Evolutionary conservation across 768 basidiomycete genomes (phyloP).

Genomic region (Agrocybe praecox): DNA sequence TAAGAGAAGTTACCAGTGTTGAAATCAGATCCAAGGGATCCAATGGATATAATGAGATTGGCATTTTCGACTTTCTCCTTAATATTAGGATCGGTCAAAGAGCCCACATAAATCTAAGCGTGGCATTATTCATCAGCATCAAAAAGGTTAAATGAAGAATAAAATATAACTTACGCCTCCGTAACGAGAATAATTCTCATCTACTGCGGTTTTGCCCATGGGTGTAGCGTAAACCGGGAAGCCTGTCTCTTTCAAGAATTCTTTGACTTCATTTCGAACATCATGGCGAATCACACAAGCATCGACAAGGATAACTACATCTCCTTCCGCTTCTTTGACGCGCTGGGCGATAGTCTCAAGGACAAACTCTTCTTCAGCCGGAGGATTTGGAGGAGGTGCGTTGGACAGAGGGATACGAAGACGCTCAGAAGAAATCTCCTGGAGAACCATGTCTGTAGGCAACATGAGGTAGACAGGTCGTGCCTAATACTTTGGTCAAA

Average conservation of each 20-base stretch:
- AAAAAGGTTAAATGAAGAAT: no score
- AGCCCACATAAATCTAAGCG: slow-evolving; percentile 73
- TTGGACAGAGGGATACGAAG: slow-evolving; percentile 62
- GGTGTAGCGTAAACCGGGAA: slow-evolving; percentile 77
- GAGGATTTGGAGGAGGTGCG: slow-evolving; percentile 52
- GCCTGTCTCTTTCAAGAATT: slow-evolving; percentile 63
- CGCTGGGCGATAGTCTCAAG: slow-evolving; percentile 70
- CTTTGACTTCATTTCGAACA: slow-evolving; percentile 60
- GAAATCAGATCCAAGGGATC: slow-evolving; percentile 74
- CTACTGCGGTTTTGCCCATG: slow-evolving; percentile 82
- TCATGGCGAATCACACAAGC: slow-evolving; percentile 80
- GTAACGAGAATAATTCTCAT: slow-evolving; percentile 71
- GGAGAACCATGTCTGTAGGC: slow-evolving; percentile 79
- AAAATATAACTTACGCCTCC: slow-evolving; percentile 67
- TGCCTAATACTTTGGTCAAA: slow-evolving; percentile 41
- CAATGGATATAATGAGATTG: slow-evolving; percentile 76
- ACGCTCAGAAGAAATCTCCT: slow-evolving; percentile 64
- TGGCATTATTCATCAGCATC: not conserved
- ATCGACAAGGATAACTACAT: slow-evolving; percentile 78
- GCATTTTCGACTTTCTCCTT: slow-evolving; percentile 75
- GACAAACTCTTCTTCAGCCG: slow-evolving; percentile 65
- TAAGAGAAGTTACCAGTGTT: slow-evolving; percentile 90
- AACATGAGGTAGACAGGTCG: slow-evolving; percentile 88
- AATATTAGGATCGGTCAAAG: slow-evolving; percentile 64
- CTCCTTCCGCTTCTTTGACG: slow-evolving; percentile 63